Percentiles rank a stretch among this genome's conserved stretches.
phyloP scores from a whole-genome alignment of 768 basidiomycete genomes.

The Mycena metata region DNA sequence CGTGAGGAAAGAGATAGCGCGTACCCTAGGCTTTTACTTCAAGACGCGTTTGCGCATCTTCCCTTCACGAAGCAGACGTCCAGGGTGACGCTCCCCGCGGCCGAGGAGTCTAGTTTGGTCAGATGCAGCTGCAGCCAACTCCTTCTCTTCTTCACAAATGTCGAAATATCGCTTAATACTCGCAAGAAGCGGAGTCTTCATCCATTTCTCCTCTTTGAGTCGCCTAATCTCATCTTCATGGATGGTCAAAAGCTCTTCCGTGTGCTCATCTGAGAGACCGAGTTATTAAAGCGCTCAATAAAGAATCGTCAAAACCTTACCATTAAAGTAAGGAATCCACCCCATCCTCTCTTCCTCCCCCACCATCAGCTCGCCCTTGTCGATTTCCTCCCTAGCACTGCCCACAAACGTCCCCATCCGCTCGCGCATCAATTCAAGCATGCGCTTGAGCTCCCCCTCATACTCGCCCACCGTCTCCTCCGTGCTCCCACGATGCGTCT shows the following conservation, averaged over 20 bases:
- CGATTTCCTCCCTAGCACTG: constrained; percentile 86
- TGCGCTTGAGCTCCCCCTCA: constrained; percentile 89
- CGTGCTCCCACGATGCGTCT: constrained; percentile 85
- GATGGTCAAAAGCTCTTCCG: constrained; percentile 86
- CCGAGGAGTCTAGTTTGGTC: constrained; percentile 89
- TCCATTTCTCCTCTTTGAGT: constrained; percentile 85
- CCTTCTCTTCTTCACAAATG: constrained; percentile 90
- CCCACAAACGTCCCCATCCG: constrained; percentile 88
- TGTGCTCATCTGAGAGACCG: constrained; percentile 76
- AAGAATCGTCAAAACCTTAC: constrained; percentile 56
- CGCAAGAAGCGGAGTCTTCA: constrained; percentile 81
- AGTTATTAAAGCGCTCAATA: constrained; percentile 20
- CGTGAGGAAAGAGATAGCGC: constrained; percentile 45
- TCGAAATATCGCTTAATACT: constrained; percentile 91
- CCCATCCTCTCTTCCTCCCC: constrained; percentile 85
- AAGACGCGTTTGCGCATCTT: constrained; percentile 96
- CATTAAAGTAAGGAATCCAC: constrained; percentile 87
- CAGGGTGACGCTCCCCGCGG: constrained; percentile 85
- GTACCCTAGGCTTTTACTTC: constrained; percentile 92
- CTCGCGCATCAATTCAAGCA: constrained; percentile 90
- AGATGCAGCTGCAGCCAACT: constrained; percentile 82
- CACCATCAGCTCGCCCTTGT: constrained; percentile 81
- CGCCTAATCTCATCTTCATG: constrained; percentile 89
- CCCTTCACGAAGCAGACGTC: constrained; percentile 90
- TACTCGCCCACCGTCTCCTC: constrained; percentile 85